phyloP scores from a whole-genome alignment of 192 early-diverging fungal genomes.

The Coemansia sp. region DNA sequence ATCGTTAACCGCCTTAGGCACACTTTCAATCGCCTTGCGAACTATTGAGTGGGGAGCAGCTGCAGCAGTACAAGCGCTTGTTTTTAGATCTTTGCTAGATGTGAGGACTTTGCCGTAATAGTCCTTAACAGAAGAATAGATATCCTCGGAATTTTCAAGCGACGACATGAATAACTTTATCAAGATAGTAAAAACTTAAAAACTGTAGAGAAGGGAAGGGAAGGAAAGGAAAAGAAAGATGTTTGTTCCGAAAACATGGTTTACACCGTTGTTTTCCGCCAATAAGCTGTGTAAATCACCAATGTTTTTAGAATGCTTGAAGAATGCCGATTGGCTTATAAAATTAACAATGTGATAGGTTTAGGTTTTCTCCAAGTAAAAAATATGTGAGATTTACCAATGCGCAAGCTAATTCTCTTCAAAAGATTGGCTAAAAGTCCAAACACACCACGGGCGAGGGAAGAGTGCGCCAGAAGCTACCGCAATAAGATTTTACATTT shows the following conservation, averaged over 20 bases:
- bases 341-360: too few relatives aligned
- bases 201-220: background rate
- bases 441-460: too few relatives aligned
- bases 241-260: background rate
- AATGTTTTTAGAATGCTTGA: background rate
- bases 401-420: background rate
- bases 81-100: slow-evolving; percentile 24
- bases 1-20: slow-evolving; percentile 39
- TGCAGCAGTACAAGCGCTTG: slow-evolving; percentile 25
- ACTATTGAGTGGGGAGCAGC: slow-evolving; percentile 22
- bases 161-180: background rate
- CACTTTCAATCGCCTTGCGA: slow-evolving; percentile 38
- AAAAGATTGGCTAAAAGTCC: too few relatives aligned
- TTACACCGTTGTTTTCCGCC: background rate
- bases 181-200: background rate
- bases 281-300: background rate
- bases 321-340: too few relatives aligned
- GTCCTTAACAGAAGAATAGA: slow-evolving; percentile 30
- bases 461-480: too few relatives aligned
- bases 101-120: slow-evolving; percentile 42
- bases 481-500: too few relatives aligned
- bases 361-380: too few relatives aligned
- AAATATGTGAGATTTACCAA: too few relatives aligned
- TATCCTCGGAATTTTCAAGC: background rate
- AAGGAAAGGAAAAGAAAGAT: background rate